Conservation (phyloP, 2,329 filamentous ascomycete genomes). For the Plenodomus biglobosus region DNA sequence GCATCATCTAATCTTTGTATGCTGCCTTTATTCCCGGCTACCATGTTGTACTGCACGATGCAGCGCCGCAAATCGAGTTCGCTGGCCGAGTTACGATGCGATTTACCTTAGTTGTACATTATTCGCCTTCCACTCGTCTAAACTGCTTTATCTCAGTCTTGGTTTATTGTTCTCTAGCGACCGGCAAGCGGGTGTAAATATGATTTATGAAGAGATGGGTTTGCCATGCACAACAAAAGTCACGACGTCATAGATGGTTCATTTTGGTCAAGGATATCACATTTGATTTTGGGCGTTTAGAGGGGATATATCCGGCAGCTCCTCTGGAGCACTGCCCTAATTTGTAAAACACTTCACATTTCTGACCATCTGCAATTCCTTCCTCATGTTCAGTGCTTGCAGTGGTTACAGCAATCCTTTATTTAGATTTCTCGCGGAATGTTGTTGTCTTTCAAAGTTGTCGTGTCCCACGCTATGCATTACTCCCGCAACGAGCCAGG, state of each 20-base stretch:
- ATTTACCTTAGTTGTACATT: conserved; percentile 8
- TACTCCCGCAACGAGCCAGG: too few species aligned
- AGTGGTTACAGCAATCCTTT: too few species aligned
- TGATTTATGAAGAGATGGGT: conserved; percentile 14
- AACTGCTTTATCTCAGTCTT: background rate
- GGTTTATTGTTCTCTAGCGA: conserved; percentile 12
- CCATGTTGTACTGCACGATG: conserved; percentile 2
- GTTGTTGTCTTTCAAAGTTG: too few species aligned
- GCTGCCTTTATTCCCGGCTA: background rate
- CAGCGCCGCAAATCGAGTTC: conserved; percentile 13
- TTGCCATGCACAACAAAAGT: conserved; percentile 11
- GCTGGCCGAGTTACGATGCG: conserved; percentile 13
- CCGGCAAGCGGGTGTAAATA: conserved; percentile 11
- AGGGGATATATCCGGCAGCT: conserved; percentile 2
- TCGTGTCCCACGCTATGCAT: too few species aligned
- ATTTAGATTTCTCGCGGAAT: too few species aligned
- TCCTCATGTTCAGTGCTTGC: too few species aligned
- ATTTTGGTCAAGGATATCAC: conserved; percentile 5
- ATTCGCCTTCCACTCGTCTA: conserved; percentile 2
- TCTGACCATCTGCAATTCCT: background rate
- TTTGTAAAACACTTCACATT: conserved; percentile 6
- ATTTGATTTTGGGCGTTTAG: conserved; percentile 3
- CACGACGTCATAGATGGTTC: conserved; percentile 6
- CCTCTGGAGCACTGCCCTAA: conserved; percentile 9
- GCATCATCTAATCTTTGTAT: background rate